Conservation (phyloP, 768 basidiomycete species). For the Xerocomellus dryophilus region DNA sequence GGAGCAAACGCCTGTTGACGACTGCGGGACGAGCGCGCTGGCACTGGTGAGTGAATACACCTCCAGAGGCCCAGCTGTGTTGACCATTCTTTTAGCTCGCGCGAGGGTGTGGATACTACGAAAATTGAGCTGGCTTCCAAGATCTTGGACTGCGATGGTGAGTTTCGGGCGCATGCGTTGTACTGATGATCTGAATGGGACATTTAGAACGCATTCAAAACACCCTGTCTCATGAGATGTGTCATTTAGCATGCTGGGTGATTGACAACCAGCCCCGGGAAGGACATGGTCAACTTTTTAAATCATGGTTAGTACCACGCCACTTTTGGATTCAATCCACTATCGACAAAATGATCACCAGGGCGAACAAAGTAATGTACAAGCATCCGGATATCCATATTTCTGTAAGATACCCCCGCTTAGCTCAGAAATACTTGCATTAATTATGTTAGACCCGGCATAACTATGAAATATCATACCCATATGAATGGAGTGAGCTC, state of each 20-base stretch:
- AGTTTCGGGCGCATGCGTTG: not conserved
- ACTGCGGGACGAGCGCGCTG: slow-evolving; percentile 72
- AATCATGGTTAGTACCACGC: slow-evolving; percentile 53
- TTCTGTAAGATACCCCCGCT: slow-evolving; percentile 45
- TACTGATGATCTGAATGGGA: not conserved
- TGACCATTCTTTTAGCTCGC: slow-evolving; percentile 38
- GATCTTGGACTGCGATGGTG: slow-evolving; percentile 75
- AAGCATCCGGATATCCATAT: slow-evolving; percentile 67
- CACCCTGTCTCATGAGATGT: slow-evolving; percentile 90
- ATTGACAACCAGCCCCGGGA: slow-evolving; percentile 70
- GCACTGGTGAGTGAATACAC: slow-evolving; percentile 44
- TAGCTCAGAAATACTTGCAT: not conserved
- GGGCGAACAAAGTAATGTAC: slow-evolving; percentile 72
- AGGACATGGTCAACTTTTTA: slow-evolving; percentile 70
- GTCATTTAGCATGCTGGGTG: slow-evolving; percentile 84
- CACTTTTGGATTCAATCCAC: not conserved
- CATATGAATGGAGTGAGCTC: slow-evolving; percentile 67
- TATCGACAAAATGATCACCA: not conserved
- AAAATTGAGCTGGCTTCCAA: slow-evolving; percentile 82
- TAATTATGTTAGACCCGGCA: slow-evolving; percentile 55
- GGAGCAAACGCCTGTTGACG: slow-evolving; percentile 63
- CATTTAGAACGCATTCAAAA: slow-evolving; percentile 72
- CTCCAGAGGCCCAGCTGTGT: not conserved
- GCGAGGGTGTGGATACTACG: slow-evolving; percentile 54
- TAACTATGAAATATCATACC: slow-evolving; percentile 71